Evolutionary conservation across 371 early-diverging fungal species (phyloP).

Genomic region (Mucor mucedo): DNA sequence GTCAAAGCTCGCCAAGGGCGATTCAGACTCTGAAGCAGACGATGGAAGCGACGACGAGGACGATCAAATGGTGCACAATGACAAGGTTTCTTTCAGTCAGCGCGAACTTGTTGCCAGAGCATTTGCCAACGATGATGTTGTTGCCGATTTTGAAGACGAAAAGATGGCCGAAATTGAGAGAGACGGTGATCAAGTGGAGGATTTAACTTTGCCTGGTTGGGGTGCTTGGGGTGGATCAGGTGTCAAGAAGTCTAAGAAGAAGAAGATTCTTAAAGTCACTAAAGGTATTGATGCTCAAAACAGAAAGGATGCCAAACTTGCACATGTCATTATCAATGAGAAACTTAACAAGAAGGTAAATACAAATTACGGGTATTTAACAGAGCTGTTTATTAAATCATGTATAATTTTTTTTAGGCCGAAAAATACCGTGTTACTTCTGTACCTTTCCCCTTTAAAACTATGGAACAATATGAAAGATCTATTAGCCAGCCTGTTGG

Average conservation of each 20-base stretch:
- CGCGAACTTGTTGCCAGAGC: conserved; percentile 90
- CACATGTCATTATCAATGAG: conserved; percentile 93
- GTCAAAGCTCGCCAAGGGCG: conserved; percentile 28
- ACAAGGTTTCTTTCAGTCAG: conserved; percentile 71
- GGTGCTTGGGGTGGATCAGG: conserved; percentile 90
- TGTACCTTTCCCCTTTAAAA: conserved; percentile 89
- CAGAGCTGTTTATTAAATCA: not conserved
- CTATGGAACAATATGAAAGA: conserved; percentile 86
- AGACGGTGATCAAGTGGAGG: conserved; percentile 79
- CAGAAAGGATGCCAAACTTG: conserved; percentile 82
- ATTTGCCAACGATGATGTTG: conserved; percentile 92
- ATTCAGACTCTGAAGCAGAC: conserved; percentile 21
- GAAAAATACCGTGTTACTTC: conserved; percentile 73
- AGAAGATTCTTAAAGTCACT: conserved; percentile 63
- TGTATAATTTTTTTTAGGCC: conserved; percentile 42
- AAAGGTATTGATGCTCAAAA: conserved; percentile 71
- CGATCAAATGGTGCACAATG: conserved; percentile 52
- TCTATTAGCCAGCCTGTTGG: conserved; percentile 88
- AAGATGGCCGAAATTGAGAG: conserved; percentile 71
- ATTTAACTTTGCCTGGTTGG: conserved; percentile 94
- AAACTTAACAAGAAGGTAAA: conserved; percentile 77
- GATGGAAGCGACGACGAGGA: conserved; percentile 38
- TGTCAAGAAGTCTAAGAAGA: conserved; percentile 63
- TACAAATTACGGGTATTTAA: not conserved
- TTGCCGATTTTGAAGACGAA: conserved; percentile 88